Percentiles rank a stretch among this genome's conserved stretches.
phyloP scores from a whole-genome alignment of 2,329 filamentous ascomycete genomes.

The Cladophialophora chaetospira region DNA sequence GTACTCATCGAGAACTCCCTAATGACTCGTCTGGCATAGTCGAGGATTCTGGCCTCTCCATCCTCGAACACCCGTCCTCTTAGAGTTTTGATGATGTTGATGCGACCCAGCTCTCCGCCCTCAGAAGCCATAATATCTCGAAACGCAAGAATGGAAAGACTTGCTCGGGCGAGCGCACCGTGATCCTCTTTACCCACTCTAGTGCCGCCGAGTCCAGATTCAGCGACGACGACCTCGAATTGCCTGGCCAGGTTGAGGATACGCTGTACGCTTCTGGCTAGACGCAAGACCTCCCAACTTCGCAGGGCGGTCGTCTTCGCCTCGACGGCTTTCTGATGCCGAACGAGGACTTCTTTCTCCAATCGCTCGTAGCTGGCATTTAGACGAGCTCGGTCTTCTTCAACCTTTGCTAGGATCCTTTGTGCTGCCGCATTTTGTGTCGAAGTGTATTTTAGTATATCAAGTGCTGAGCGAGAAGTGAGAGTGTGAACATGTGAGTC shows the following conservation, averaged over 20 bases:
- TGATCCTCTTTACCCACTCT: slow-evolving; percentile 65
- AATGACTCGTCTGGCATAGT: slow-evolving; percentile 74
- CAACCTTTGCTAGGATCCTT: slow-evolving; percentile 72
- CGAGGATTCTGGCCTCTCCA: slow-evolving; percentile 71
- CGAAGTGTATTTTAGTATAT: slow-evolving; percentile 76
- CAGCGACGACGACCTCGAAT: slow-evolving; percentile 80
- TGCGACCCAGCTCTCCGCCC: slow-evolving; percentile 71
- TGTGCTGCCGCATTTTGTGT: slow-evolving; percentile 72
- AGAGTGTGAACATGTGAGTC: slow-evolving; percentile 92
- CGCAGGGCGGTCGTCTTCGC: slow-evolving; percentile 75
- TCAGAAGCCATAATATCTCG: slow-evolving; percentile 70
- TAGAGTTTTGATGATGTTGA: slow-evolving; percentile 72
- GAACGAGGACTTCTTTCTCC: slow-evolving; percentile 80
- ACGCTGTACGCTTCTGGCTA: slow-evolving; percentile 74
- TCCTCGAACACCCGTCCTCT: slow-evolving; percentile 70
- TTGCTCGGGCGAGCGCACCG: slow-evolving; percentile 76
- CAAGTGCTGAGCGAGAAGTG: slow-evolving; percentile 79
- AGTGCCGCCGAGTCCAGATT: slow-evolving; percentile 55
- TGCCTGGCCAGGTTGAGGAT: slow-evolving; percentile 81
- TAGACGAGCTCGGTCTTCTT: slow-evolving; percentile 75
- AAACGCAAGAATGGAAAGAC: slow-evolving; percentile 75
- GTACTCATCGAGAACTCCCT: slow-evolving; percentile 78
- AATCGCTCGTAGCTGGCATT: slow-evolving; percentile 84
- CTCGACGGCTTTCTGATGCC: slow-evolving; percentile 83
- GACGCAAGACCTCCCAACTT: slow-evolving; percentile 75